These are phyloP conservation scores for Parmelia sp. DNA, from an alignment of 495 filamentous ascomycete genomes.

Conservation along the genomic window DNA sequence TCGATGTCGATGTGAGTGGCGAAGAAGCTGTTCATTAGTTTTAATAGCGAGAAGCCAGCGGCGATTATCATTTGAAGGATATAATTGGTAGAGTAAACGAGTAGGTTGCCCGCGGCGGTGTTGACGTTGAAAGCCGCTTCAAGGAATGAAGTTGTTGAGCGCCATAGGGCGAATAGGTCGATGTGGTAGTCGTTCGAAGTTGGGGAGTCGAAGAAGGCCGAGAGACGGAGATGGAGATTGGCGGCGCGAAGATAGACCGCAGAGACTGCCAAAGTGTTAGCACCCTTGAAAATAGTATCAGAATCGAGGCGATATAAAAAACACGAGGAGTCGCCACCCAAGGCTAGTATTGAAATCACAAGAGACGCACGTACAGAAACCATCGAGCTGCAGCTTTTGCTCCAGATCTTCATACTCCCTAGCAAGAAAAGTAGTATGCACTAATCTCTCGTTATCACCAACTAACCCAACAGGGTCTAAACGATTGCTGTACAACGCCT, in stretches of 20 bases:
- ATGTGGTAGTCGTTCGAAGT: constrained; percentile 65
- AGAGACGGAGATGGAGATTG: constrained; percentile 74
- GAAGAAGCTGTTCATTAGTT: constrained; percentile 82
- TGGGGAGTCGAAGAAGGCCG: constrained; percentile 82
- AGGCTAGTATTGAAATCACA: neutral
- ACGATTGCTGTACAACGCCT: constrained; percentile 73
- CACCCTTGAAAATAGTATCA: neutral
- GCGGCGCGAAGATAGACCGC: constrained; percentile 71
- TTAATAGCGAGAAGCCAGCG: constrained; percentile 75
- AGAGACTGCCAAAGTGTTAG: constrained; percentile 49
- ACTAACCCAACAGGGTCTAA: constrained; percentile 68
- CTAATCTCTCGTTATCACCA: constrained; percentile 61
- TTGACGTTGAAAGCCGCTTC: constrained; percentile 62
- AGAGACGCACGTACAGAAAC: constrained; percentile 36
- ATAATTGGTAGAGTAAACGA: constrained; percentile 76
- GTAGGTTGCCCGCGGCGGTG: constrained; percentile 41
- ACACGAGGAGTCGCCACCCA: neutral
- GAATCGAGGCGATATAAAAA: neutral
- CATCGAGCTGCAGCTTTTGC: constrained; percentile 37
- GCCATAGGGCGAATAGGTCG: constrained; percentile 71
- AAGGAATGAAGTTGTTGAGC: constrained; percentile 67
- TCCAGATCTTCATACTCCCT: constrained; percentile 50
- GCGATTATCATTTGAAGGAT: constrained; percentile 90
- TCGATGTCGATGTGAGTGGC: constrained; percentile 63
- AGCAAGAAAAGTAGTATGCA: constrained; percentile 53